Evolutionary conservation across 768 basidiomycete genomes (phyloP), one percentile per base, ranked within the genome.

Genomic region (Lyophyllum atratum): DNA sequence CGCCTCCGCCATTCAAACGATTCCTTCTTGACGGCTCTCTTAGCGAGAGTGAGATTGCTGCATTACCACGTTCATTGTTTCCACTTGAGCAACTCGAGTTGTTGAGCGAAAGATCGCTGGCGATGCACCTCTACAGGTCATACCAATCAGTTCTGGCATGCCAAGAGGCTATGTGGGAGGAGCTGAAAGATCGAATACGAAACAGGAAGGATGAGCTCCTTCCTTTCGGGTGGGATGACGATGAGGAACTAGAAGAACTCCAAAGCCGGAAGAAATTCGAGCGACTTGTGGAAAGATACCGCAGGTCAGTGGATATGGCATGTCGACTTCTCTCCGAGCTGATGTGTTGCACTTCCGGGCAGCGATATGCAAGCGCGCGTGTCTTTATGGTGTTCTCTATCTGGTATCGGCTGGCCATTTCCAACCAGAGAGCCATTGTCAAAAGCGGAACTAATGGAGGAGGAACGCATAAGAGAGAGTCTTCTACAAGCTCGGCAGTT

Each of bases 81-180:
- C 70, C 77, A 1, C 61, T 75, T 21, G 75, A 77, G 28, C 76
- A 76, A 52, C 70, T 86, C 4, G 71, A 72, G 53, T 68, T 68
- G 25, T 66, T 87, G 59, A 84, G 73, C 56, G 83, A 86, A 52
- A 79, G 85, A 43, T 85, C 85, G 1, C 76, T 87, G 26, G 86
- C 86, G 0, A 87, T 89, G 85, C 87, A 90, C 55, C 77, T 90
- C 3, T 84, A 87, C 63, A 76, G 79, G 59, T 80, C 83, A n/a
- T 88, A 82, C 58, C 81, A 84, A 61, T 69, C 72, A 19, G 83
- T 90, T 8, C 67, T 87, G 12, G 85, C 85, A 12, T 87, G 85
- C 61, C 82, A 86, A 67, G 88, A 89, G 64, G 82, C 86, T 26
- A 87, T 90, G 86, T 90, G 87, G 87, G 87, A 89, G 59, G 86